A percentile compares a stretch with the other conserved stretches of the same genome.
phyloP scores from a whole-genome alignment of 768 basidiomycete genomes.

The Erythrobasidium yunnanense region DNA sequence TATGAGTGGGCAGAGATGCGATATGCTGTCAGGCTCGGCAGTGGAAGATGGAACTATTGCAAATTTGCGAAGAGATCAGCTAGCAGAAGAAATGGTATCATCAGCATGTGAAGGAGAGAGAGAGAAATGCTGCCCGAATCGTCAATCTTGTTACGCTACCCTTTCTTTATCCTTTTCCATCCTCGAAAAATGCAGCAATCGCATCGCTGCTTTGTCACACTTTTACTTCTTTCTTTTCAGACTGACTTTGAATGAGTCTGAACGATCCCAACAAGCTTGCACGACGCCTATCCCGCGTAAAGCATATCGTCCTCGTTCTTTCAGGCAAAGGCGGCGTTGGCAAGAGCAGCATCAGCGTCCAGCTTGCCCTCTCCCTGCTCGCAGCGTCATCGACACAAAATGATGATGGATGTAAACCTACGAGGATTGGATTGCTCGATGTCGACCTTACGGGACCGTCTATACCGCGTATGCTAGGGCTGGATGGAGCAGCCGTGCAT shows the following conservation, averaged over 20 bases:
- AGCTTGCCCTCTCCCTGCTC: conserved; percentile 74
- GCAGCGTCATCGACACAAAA: conserved; percentile 53
- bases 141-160: too few relatives aligned
- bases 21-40: too few relatives aligned
- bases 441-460: conserved; percentile 98
- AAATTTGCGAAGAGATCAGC: too few relatives aligned
- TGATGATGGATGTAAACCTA: conserved; percentile 42
- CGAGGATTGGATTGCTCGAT: conserved; percentile 91
- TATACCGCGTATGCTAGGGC: conserved; percentile 89
- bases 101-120: too few relatives aligned
- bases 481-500: conserved; percentile 80
- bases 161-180: too few relatives aligned
- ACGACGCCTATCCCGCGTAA: conserved; percentile 45
- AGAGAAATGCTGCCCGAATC: too few relatives aligned
- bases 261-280: conserved; percentile 22
- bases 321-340: conserved; percentile 96
- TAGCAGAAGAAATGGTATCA: too few relatives aligned
- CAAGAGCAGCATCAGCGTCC: conserved; percentile 89
- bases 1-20: too few relatives aligned
- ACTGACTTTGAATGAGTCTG: neutral
- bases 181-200: too few relatives aligned
- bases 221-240: neutral
- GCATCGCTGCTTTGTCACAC: too few relatives aligned
- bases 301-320: conserved; percentile 79
- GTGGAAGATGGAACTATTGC: too few relatives aligned